Evolutionary conservation across 176 grass and related monocot species (phyloP), one percentile per base, ranked within the genome.

Genomic region (Eragrostis nindensis): DNA sequence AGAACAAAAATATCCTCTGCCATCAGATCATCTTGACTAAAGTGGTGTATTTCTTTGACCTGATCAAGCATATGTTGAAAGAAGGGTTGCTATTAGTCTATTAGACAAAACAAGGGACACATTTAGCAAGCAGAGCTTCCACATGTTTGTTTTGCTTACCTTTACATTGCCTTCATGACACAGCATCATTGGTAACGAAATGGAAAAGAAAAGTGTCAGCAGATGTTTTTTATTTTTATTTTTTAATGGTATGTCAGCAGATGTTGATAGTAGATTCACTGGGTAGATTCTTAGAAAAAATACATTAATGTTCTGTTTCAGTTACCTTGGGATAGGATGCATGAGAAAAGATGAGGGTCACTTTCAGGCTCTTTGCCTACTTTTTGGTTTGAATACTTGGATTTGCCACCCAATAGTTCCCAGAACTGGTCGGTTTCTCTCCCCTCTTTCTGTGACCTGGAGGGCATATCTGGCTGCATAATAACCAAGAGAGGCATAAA

Each of bases 401-500:
- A 71, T 99, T 91, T 95, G 42, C 86, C 92, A 66, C 92, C 96
- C 45, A 99, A 77, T 43, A 99, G 48, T 80, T 82, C 84, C 96
- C 96, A 99, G 59, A 99, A 99, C 62, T 93, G 91, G 64, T 99
- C 92, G 0, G 86, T 91, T 86, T 99, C 96, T 91, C 84, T 83
- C 43, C 92, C 96, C 73, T 99, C 96, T 59, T 91, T 99, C 70
- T 88, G 96, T 52, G 90, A 80, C 66, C 92, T 95, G 17, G 92
- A 86, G 49, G 92, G 92, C 22, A 88, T 41, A 81, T 99, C 86
- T 80, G 96, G 89, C 96, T 99, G 83, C 29, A 84, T 75, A 86
- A 73, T 43, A 22, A 87, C 72, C 81, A 69, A 68, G 49, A 21
- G 26, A 61, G 41, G 19, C 27, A 74, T 39, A 68, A 60, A 81